Evolutionary conservation across 352 stramenopile genomes (phyloP), one percentile per base, ranked within the genome.

Genomic region (Peronospora belbahrii): DNA sequence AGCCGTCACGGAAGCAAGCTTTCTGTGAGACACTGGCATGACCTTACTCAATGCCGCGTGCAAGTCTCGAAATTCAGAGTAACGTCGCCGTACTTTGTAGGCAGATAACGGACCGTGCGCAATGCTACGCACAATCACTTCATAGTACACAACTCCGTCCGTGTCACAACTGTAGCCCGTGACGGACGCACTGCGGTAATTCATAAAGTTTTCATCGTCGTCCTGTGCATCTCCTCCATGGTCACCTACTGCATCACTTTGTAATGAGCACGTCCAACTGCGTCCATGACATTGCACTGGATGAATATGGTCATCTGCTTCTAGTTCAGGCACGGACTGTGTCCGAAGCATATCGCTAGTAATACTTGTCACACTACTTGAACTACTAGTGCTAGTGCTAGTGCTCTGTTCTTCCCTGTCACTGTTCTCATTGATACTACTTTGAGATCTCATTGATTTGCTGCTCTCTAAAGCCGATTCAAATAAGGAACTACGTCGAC

Each of bases 101-200:
- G 76, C 72, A 0, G 76, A 88, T 5, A 88, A 59, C n/a, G 76
- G 76, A 0, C 76, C 76, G 48, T 85, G 68, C 6, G 70, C 59
- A 2, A 54, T 65, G 5, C 70, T 85, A 32, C 72, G 60, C 40
- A 88, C 70, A 23, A 86, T 74, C 47, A 88, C 81, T 52, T 88
- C 76, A 42, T 88, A 88, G 56, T 86, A 88, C 11, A 86, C 72
- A 38, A 88, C 52, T 13, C 74, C 76, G 55, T 88, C 76, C 0
- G 71, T 76, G 47, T 85, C 76, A 28, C 74, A 67, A 30, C 74
- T 84, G 65, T 85, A 88, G 24, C 76, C 76, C 9, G 76, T 85
- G 36, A 88, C 73, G 6, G 67, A 81, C 0, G 72, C 76, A 14
- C 78, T 48, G 18, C 76, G 74, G 32, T 72, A 65, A 52, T 85